These are phyloP conservation scores for Capsicum pubescens DNA, from an alignment of 257 asterid species.

Conservation along the genomic window DNA sequence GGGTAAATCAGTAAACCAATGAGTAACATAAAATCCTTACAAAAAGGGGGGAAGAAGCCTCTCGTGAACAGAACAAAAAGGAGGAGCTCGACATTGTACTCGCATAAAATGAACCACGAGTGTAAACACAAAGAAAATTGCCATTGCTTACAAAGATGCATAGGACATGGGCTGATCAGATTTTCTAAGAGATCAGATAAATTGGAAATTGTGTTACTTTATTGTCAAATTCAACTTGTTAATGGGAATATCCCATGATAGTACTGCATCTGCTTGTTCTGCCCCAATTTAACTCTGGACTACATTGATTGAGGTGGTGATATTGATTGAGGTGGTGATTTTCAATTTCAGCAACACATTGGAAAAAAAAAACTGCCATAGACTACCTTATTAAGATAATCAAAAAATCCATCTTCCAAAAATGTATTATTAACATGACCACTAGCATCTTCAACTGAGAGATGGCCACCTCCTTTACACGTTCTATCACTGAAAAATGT, in stretches of 20 bases:
- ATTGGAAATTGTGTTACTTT: neutral
- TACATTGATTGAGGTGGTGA: neutral
- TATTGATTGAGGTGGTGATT: neutral
- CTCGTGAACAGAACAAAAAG: neutral
- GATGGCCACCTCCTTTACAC: conserved; percentile 63
- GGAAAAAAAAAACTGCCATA: neutral
- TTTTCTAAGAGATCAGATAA: neutral
- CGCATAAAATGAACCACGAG: neutral
- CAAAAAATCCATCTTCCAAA: conserved; percentile 73
- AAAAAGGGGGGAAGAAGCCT: neutral
- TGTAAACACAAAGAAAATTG: neutral
- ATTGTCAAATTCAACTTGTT: neutral
- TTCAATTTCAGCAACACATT: neutral
- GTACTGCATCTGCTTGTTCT: conserved; percentile 10
- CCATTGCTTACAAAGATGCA: neutral
- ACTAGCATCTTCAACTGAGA: conserved; percentile 69
- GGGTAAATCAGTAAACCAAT: neutral
- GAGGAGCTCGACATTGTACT: neutral
- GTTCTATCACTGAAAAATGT: conserved; percentile 47
- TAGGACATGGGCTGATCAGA: neutral
- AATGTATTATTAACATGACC: conserved; percentile 52
- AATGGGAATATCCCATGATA: conserved; percentile 22
- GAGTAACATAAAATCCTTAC: neutral
- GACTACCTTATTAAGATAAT: conserved; percentile 73
- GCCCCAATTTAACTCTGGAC: neutral